Evolutionary conservation across 306 rosid species (phyloP).

Genomic region (Quercus mongolica): DNA sequence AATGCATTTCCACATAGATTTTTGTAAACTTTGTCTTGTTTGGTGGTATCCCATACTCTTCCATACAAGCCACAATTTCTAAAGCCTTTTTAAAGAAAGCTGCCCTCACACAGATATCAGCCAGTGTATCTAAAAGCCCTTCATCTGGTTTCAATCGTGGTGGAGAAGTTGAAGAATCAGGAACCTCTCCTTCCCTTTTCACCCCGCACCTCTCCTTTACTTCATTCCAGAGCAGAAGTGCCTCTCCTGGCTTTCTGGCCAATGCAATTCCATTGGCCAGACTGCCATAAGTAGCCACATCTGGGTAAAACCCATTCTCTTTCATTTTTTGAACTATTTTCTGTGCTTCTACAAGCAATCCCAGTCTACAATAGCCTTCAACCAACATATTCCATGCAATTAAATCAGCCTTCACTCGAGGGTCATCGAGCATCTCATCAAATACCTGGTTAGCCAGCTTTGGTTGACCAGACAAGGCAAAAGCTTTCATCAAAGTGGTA

Average conservation of each 20-base stretch:
- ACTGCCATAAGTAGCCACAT: conserved; percentile 85
- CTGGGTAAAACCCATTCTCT: conserved; percentile 69
- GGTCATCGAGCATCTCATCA: conserved; percentile 76
- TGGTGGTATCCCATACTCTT: conserved; percentile 87
- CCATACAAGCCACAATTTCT: conserved; percentile 99
- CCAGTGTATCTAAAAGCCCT: conserved; percentile 83
- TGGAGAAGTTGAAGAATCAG: conserved; percentile 36
- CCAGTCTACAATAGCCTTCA: conserved; percentile 86
- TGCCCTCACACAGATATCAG: conserved; percentile 94
- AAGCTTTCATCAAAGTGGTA: conserved; percentile 94
- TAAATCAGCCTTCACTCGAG: conserved; percentile 74
- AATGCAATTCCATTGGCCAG: conserved; percentile 75
- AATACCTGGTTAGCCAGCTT: conserved; percentile 93
- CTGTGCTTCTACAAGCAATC: conserved; percentile 80
- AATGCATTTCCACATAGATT: conserved; percentile 98
- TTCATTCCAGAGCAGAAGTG: conserved; percentile 90
- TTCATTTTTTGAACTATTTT: conserved; percentile 71
- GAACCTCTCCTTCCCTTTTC: conserved; percentile 29
- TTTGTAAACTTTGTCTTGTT: conserved; percentile 87
- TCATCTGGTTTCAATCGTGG: conserved; percentile 83
- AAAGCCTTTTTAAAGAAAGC: conserved; percentile 89
- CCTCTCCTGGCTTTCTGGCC: conserved; percentile 95
- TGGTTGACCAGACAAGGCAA: conserved; percentile 82
- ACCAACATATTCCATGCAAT: conserved; percentile 96
- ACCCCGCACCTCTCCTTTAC: conserved; percentile 77